Evolutionary conservation across 2,329 filamentous ascomycete species (phyloP), one percentile per base, ranked within the genome.

Genomic region (Clonostachys sp.): DNA sequence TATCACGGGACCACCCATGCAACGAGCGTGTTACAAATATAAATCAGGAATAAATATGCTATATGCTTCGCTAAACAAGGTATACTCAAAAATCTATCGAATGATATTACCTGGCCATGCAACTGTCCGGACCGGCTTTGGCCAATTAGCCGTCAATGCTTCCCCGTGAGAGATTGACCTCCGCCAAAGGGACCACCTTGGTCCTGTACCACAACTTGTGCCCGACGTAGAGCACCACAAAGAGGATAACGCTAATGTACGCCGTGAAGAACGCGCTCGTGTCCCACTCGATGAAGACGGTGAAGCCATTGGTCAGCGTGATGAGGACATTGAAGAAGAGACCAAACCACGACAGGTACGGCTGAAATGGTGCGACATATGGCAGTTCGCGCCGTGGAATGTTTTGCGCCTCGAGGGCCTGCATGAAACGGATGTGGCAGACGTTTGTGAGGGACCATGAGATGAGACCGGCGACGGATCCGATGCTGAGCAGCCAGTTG

Each of bases 401-500:
- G 47, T 74, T 72, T 51, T 83, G 81, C 2, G 67, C 70, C 40
- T 65, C 60, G 45, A 87, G 70, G 9, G 75, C 80, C n/a, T 74
- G 71, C 73, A 82, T 80, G 65, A 88, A 87, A 10, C 75, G 75
- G 47, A 88, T 67, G 62, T 87, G 83, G 59, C 80, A 85, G 44
- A 75, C 57, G 59, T 72, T 78, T 63, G 87, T 87, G 59, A 80
- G 80, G 7, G 78, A 74, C 86, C 86, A 90, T 36, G 77, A 81
- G 55, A 88, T 86, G 61, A 89, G 82, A 6, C 83, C 84, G 5
- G 82, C 83, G 8, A 86, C 81, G 45, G 82, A 79, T 13, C 77
- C 83, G 54, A 89, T 82, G 67, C 87, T 87, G 55, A 89, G 73
- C 41, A 89, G 72, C 86, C 86, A 90, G 71, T 78, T 74, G 66